A percentile compares a stretch with the other conserved stretches of the same genome.
These are phyloP conservation scores for Trichoderma hamatum DNA, from an alignment of 2,329 filamentous ascomycete species.

Conservation along the genomic window DNA sequence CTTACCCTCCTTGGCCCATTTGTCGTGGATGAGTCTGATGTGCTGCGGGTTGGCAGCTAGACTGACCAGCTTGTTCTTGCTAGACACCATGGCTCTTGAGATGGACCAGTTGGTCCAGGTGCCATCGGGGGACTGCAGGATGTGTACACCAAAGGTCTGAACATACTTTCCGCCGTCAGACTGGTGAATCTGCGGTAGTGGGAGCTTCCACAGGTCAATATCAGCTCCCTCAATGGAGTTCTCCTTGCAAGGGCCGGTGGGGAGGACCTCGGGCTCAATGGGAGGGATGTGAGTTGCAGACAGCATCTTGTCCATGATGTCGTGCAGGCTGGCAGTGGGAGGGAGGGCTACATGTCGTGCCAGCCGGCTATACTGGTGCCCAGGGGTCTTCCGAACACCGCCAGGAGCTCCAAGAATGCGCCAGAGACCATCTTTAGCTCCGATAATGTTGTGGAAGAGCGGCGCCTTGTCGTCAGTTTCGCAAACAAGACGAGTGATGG, in stretches of 20 bases:
- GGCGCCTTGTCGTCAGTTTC: constrained; percentile 53
- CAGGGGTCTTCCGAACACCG: constrained; percentile 39
- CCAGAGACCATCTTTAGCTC: constrained; percentile 49
- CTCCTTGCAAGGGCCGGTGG: not conserved
- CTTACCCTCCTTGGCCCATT: constrained; percentile 49
- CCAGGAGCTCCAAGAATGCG: constrained; percentile 51
- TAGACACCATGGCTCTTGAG: constrained; percentile 50
- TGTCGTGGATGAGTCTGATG: constrained; percentile 49
- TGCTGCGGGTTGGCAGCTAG: constrained; percentile 51
- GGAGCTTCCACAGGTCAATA: not conserved
- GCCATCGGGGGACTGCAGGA: not conserved
- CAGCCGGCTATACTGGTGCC: constrained; percentile 45
- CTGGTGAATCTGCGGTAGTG: not conserved
- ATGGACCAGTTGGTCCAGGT: constrained; percentile 43
- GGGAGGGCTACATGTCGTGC: constrained; percentile 48
- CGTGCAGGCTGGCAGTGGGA: constrained; percentile 37
- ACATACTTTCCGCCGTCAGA: constrained; percentile 1
- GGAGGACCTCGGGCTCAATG: not conserved
- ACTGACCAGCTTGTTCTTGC: constrained; percentile 45
- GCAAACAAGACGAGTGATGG: constrained; percentile 50
- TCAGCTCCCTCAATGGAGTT: constrained; percentile 11
- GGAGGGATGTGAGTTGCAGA: not conserved
- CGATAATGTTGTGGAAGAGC: constrained; percentile 56
- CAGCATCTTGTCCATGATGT: constrained; percentile 48
- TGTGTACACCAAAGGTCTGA: not conserved